Base-by-base conservation (phyloP, 2,329 filamentous ascomycete genomes). In the Xylaria polymorpha region DNA sequence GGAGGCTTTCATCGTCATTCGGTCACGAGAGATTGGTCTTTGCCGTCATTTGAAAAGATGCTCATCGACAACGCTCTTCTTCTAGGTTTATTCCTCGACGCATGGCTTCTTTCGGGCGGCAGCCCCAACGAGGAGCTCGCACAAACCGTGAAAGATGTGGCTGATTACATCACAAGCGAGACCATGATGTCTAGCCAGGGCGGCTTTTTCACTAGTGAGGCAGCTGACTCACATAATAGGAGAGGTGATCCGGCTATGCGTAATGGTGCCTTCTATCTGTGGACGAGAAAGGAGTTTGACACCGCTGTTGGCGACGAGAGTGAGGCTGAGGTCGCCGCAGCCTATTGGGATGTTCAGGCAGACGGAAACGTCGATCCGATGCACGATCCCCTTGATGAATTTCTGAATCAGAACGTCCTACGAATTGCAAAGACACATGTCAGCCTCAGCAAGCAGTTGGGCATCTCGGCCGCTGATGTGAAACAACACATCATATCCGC, bases 11-110 rank as follows among this genome's bases (percentile, higher is more conserved):
- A 85, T 43, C 88, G 95, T 61, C 98, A 97, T 78, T 97, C 94
- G 15, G 92, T 97, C 8, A 98, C 95, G 0, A 84, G 90, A 15
- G 93, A 98, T 80, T 99, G 96, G 96, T 93, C 92, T 71, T 84
- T 98, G 56, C 96, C 96, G 12, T 94, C 97, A 79, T 99, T 98
- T 75, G 96, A 99, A 83, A 98, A 98, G 83, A 94, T 98, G 87
- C 87, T 98, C 10, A 94, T 94, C 64, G 96, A 98, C 77, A 97
- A 99, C 76, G 91, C 93, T 0, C 91, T 98, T 73, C 85, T 98
- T 0, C 83, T 99, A 2, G 87, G 91, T 29, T 85, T 96, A 7
- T 98, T 96, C 75, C 85, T 97, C 7, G 94, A 98, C 76, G 94
- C 93, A 0, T 98, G 94, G 85, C 85, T 93, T 15, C 81, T 90